Percentiles rank a stretch among this genome's conserved stretches.
These are phyloP conservation scores for Panus rudis DNA, from an alignment of 768 basidiomycete species.

Conservation along the genomic window DNA sequence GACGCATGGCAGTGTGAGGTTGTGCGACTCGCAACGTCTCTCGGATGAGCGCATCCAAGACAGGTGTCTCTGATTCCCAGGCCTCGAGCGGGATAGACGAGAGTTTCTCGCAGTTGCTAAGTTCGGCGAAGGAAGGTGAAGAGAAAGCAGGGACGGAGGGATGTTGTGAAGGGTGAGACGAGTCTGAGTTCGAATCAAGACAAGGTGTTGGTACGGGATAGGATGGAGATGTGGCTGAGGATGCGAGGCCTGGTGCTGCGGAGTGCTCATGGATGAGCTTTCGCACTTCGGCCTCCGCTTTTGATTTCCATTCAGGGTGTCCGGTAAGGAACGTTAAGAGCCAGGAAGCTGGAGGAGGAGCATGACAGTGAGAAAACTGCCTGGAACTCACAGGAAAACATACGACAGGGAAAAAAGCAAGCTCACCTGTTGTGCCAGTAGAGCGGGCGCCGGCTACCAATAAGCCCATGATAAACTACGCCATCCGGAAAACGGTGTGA, in stretches of 20 bases:
- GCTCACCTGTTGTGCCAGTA: conserved; percentile 62
- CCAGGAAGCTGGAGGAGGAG: conserved; percentile 53
- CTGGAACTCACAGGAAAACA: conserved; percentile 1
- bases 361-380: conserved; percentile 4
- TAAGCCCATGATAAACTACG: conserved; percentile 78
- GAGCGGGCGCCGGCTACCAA: conserved; percentile 77
- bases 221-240: not conserved
- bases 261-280: conserved; percentile 40
- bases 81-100: conserved; percentile 56
- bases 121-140: conserved; percentile 37
- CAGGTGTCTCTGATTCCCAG: conserved; percentile 66
- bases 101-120: no score
- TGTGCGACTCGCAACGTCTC: conserved; percentile 76
- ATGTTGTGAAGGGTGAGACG: conserved; percentile 1
- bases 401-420: conserved; percentile 1
- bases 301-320: conserved; percentile 56
- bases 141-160: conserved; percentile 14
- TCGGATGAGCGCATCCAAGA: conserved; percentile 65
- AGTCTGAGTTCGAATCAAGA: not conserved
- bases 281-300: conserved; percentile 55
- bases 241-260: no score
- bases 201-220: not conserved
- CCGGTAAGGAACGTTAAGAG: conserved; percentile 65
- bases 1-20: conserved; percentile 76
- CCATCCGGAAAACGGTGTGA: no score